phyloP scores from a whole-genome alignment of 306 rosid genomes.

The Vigna unguiculata region DNA sequence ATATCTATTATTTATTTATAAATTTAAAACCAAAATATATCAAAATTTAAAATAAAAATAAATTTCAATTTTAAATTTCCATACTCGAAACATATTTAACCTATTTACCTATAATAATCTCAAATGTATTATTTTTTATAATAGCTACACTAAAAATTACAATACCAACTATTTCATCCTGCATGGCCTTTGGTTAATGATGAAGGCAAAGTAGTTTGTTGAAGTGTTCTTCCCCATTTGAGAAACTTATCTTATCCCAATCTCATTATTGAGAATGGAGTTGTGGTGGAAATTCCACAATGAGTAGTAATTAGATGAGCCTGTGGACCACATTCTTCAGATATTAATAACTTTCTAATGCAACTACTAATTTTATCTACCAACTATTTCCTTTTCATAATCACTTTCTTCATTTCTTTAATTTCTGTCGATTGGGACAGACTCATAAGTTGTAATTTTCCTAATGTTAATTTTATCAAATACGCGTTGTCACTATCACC shows the following conservation, averaged over 20 bases:
- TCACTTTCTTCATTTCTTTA: constrained; percentile 10
- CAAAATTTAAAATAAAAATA: too few relatives aligned
- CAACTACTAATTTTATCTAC: constrained; percentile 3
- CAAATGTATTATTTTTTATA: too few relatives aligned
- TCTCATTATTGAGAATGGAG: constrained; percentile 32
- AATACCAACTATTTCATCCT: background rate
- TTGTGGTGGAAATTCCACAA: constrained; percentile 44
- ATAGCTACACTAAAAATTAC: too few relatives aligned
- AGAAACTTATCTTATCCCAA: constrained; percentile 39
- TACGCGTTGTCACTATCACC: too few relatives aligned
- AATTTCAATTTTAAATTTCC: too few relatives aligned
- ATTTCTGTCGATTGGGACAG: too few relatives aligned
- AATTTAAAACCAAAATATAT: too few relatives aligned
- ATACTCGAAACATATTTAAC: too few relatives aligned
- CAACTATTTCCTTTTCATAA: background rate
- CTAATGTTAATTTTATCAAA: too few relatives aligned
- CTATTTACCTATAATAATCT: too few relatives aligned
- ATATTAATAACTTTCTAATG: background rate
- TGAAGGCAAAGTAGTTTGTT: background rate
- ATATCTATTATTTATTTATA: too few relatives aligned
- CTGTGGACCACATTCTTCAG: constrained; percentile 46
- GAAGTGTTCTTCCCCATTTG: constrained; percentile 4
- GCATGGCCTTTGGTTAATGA: background rate
- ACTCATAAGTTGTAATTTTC: too few relatives aligned
- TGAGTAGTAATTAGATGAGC: constrained; percentile 48